Evolutionary conservation across 176 grass and related monocot species (phyloP), one percentile per base, ranked within the genome.

Genomic region (Olyra latifolia): DNA sequence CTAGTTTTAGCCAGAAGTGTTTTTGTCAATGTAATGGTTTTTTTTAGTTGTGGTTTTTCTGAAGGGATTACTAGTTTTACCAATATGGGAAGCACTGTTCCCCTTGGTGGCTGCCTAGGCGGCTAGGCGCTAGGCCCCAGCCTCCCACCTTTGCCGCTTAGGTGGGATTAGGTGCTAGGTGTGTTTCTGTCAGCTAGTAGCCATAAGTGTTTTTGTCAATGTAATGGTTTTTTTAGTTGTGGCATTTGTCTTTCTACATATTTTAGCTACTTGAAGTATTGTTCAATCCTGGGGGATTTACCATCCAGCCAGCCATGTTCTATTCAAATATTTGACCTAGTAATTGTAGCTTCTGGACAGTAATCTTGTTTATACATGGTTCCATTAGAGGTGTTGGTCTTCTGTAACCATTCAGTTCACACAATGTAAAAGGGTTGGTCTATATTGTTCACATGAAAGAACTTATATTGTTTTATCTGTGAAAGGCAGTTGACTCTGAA

Each of bases 181-280:
- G 32, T 35, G 32, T 83, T 71, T 65, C 7, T 72, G 4, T 6
- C 60, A 45, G 15, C 39, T 78, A 77, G 0, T 66, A 28, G 50
- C 40, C 39, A 66, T n/a, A 19, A 38, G 2, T 69, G 24, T 75
- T 75, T 61, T 46, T 56, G 13, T 87, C 13, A 47, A 6, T 79
- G 19, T 56, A 24, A 29, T 45, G 20, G 15, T 58, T 44, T 13
- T 42, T 69, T 44, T 38, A n/a, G n/a, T n/a, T 29, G 2, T 69
- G 17, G 11, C 8, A 72, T 49, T 40, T 25, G 35, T 10, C 32
- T 66, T 56, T 17, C 16, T 83, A 16, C 22, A 29, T n/a, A 20
- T 49, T 62, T 62, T 74, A 43, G 43, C 39, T 29, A 23, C n/a
- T 28, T 43, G 1, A 10, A 25, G 16, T 75, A 24, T 74, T 23